phyloP scores from a whole-genome alignment of 208 protist genomes.

The Crithidia brevicula region DNA sequence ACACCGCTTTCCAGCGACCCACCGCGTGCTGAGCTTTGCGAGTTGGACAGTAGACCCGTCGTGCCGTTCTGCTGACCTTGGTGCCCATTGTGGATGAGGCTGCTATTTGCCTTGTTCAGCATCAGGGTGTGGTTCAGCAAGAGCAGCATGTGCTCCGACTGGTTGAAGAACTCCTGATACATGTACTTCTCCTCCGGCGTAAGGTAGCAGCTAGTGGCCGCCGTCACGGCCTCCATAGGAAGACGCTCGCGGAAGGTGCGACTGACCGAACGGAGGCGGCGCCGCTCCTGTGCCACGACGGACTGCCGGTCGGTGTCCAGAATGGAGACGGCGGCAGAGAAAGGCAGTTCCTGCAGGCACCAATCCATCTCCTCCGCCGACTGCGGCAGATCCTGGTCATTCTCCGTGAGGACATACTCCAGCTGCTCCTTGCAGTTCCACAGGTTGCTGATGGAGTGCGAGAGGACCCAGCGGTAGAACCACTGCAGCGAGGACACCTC shows the following conservation, averaged over 20 bases:
- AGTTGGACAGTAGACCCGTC: conserved; percentile 12
- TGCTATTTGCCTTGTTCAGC: conserved; percentile 37
- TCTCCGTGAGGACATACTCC: conserved; percentile 77
- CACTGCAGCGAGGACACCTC: conserved; percentile 77
- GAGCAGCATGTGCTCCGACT: conserved; percentile 78
- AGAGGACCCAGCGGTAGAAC: conserved; percentile 86
- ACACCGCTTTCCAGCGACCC: conserved; percentile 14
- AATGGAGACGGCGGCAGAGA: conserved; percentile 62
- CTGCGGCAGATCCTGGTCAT: conserved; percentile 40
- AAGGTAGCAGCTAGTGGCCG: conserved; percentile 74
- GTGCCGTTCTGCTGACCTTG: neutral
- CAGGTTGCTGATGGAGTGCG: conserved; percentile 77
- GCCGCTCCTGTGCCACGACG: conserved; percentile 73
- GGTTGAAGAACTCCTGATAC: conserved; percentile 89
- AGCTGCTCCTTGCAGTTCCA: conserved; percentile 76
- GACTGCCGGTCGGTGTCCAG: conserved; percentile 71
- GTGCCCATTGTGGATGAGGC: neutral
- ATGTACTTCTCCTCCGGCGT: conserved; percentile 81
- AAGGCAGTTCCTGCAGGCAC: conserved; percentile 45
- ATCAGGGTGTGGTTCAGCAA: conserved; percentile 64
- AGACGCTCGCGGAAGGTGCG: conserved; percentile 71
- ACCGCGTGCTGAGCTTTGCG: conserved; percentile 1
- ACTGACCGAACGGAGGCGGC: conserved; percentile 66
- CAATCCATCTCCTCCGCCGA: conserved; percentile 59
- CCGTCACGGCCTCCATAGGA: conserved; percentile 52